Conservation (phyloP, 106 monocot genomes). For the Allium cepa region DNA sequence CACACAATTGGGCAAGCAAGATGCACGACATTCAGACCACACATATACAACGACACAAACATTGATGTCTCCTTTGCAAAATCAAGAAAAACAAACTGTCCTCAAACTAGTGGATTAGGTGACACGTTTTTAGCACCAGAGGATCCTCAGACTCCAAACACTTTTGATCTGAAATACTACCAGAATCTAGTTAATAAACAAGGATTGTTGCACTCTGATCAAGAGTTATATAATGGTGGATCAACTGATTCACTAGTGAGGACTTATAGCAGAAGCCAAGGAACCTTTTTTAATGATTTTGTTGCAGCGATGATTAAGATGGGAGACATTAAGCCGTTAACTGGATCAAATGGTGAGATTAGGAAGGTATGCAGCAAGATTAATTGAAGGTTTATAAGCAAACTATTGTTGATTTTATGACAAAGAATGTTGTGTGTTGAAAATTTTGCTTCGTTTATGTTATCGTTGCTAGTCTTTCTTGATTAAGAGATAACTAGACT, state of each 20-base stretch:
- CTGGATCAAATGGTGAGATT: conserved; percentile 50
- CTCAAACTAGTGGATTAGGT: conserved; percentile 25
- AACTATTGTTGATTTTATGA: not conserved
- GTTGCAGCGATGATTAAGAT: conserved; percentile 59
- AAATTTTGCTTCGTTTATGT: too few relatives aligned
- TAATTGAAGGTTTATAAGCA: conserved; percentile 12
- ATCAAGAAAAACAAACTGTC: conserved; percentile 30
- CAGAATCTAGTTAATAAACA: conserved; percentile 31
- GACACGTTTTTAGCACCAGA: conserved; percentile 56
- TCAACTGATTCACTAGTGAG: conserved; percentile 50
- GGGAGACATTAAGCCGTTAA: conserved; percentile 62
- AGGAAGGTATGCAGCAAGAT: conserved; percentile 59
- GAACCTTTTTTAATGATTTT: conserved; percentile 41
- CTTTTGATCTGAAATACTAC: conserved; percentile 66
- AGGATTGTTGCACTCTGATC: conserved; percentile 77
- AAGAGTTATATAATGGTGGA: conserved; percentile 47
- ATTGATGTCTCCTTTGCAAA: conserved; percentile 54
- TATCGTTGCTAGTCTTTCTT: too few relatives aligned
- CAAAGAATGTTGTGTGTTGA: too few relatives aligned
- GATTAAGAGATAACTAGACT: too few relatives aligned
- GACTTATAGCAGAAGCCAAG: conserved; percentile 21
- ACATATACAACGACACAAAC: conserved; percentile 78
- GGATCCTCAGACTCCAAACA: conserved; percentile 40
- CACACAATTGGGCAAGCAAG: conserved; percentile 73
- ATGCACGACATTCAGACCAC: conserved; percentile 48